Evolutionary conservation across 805 yeast genomes (phyloP), one percentile per base, ranked within the genome.

Genomic region (Candida easanensis): DNA sequence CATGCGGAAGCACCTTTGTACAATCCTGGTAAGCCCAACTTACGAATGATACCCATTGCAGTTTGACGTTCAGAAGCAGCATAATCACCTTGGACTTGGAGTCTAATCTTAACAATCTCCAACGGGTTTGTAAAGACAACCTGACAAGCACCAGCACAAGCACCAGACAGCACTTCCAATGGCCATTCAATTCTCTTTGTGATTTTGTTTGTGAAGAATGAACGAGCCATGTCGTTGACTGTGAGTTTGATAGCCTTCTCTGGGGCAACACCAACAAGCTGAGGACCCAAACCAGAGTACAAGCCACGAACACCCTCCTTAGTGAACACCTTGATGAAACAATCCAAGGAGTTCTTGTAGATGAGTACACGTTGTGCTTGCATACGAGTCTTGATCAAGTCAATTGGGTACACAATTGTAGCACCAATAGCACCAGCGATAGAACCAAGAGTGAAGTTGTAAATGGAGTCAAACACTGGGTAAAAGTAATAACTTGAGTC

Each of bases 361-460:
- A 80, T 68, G 1, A 82, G 68, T 38, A 77, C 79, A 52, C 88
- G 79, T 69, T 91, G 98, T 48, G 95, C 95, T 69, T 91, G 99
- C 95, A 91, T 88, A 64, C 98, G 80, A 5, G 99, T 91, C 69
- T 91, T 91, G 51, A 91, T 89, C 62, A 93, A 73, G 67, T 91
- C 99, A 53, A 93, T 93, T 25, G 99, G 99, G 63, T 91, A 91
- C 34, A 91, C 99, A 14, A 85, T 87, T 5, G 97, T 88, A n/a
- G 99, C 97, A 49, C 99, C 99, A 65, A 91, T 81, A 55, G 97
- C 93, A 46, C 99, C 99, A 25, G 99, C 98, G 39, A 90, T 75
- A 4, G 97, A 88, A 15, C 99, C 99, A 46, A 91, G 71, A 23
- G 85, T 69, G 65, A 91, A 91, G 46, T 95, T 88, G 66, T 90